Evolutionary conservation across 2,329 filamentous ascomycete species (phyloP), one percentile per base, ranked within the genome.

Genomic region (Lecanicillium sp.): DNA sequence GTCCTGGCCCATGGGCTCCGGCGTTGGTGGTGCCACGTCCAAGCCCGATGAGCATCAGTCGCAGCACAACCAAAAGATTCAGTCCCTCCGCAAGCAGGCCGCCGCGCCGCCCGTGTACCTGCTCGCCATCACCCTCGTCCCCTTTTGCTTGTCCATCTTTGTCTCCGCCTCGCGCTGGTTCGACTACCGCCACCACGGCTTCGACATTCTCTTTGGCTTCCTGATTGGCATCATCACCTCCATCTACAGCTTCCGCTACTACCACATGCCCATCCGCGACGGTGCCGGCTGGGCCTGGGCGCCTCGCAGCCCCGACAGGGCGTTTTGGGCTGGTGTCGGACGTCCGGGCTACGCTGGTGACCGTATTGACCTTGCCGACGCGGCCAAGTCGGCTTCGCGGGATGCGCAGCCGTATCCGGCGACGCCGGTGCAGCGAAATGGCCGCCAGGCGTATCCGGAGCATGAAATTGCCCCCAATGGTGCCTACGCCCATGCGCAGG

Each of bases 201-300:
- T 95, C 57, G 90, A 97, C 48, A 85, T 96, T 47, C 63, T 96
- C 3, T 87, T 84, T 46, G 90, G 90, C n/a, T 84, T 81, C 40
- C 48, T 84, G 11, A 83, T 96, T 45, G 90, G 90, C 8, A 72
- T 81, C 12, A 61, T 79, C 32, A 76, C 76, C 28, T 76, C 85
- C 15, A 80, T 81, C 56, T 79, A 90, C 49, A 75, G 81, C 3
- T 95, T 95, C 66, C 72, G 84, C 17, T 87, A 82, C 65, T 96
- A 95, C 56, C 87, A 96, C 55, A 65, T 92, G 9, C 87, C 88
- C 1, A 79, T 94, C 45, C 53, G 49, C 17, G 53, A 55, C n/a
- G 87, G 87, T 6, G 84, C 82, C 2, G 89, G 89, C 12, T 95
- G 88, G 87, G 79, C 86, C 0, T 95, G 88, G 89, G 87, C 84